Evolutionary conservation across 306 rosid genomes (phyloP).

Genomic region (Ormosia semicastrata): DNA sequence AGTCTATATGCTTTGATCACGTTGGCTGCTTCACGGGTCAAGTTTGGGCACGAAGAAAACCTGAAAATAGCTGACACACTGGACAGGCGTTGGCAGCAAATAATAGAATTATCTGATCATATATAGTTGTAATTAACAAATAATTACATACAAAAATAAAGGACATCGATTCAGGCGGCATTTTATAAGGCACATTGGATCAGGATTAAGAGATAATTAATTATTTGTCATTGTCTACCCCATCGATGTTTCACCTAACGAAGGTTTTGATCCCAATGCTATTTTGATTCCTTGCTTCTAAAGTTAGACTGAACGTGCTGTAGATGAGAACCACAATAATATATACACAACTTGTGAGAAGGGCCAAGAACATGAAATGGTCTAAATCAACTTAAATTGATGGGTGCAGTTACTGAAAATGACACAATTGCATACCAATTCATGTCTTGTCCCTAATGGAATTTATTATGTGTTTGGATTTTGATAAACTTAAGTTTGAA

Average conservation of each 20-base stretch:
- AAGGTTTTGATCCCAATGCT: neutral
- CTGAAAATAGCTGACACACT: constrained; percentile 1
- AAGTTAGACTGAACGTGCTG: neutral
- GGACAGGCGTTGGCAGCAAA: neutral
- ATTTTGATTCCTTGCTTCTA: neutral
- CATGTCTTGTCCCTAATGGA: no score
- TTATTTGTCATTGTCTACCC: neutral
- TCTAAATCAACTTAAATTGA: neutral
- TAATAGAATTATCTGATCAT: neutral
- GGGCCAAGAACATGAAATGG: neutral
- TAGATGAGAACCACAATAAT: neutral
- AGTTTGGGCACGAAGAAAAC: neutral
- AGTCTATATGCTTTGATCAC: neutral
- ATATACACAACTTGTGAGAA: neutral
- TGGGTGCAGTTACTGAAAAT: neutral
- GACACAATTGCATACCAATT: neutral
- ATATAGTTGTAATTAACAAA: neutral
- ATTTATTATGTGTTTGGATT: no score
- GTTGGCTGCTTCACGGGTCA: constrained; percentile 11
- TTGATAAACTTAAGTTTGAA: no score
- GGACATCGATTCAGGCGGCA: constrained; percentile 16
- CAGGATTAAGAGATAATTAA: neutral
- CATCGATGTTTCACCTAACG: constrained; percentile 16
- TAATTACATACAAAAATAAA: neutral
- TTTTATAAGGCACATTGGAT: neutral